Conservation (phyloP, 192 early-diverging fungal species). For the Hyaloraphidium curvatum region DNA sequence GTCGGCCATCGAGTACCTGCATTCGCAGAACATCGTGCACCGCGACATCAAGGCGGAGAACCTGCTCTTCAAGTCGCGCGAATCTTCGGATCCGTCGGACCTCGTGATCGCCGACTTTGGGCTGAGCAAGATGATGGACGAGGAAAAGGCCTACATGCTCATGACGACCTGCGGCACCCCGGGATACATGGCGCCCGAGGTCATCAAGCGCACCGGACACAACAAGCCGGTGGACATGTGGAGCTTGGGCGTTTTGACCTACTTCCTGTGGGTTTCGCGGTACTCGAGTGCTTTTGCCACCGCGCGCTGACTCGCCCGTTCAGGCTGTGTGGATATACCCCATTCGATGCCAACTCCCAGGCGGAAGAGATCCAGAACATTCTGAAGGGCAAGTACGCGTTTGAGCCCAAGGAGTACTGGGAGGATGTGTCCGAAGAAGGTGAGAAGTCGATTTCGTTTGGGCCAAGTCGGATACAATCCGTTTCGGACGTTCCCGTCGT, state of each 20-base stretch:
- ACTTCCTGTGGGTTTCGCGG: constrained; percentile 6
- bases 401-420: constrained; percentile 31
- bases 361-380: constrained; percentile 29
- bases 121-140: constrained; percentile 42
- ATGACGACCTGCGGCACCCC: constrained; percentile 59
- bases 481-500: not conserved
- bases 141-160: constrained; percentile 31
- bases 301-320: not conserved
- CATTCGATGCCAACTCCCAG: constrained; percentile 28
- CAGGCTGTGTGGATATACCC: constrained; percentile 33
- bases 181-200: constrained; percentile 19
- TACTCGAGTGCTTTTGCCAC: not conserved
- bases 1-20: constrained; percentile 4
- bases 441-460: constrained; percentile 1
- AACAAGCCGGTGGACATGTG: constrained; percentile 10
- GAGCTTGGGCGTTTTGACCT: constrained; percentile 7
- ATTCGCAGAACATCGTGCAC: constrained; percentile 6
- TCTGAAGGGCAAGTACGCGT: constrained; percentile 20
- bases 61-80: constrained; percentile 42
- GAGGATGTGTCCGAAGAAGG: constrained; percentile 50
- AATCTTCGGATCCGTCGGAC: constrained; percentile 24
- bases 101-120: constrained; percentile 73
- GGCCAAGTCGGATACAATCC: not conserved
- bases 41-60: constrained; percentile 48
- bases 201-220: constrained; percentile 6